Percentiles rank a stretch among this genome's conserved stretches.
phyloP scores from a whole-genome alignment of 208 protist genomes.

The Borovskyia barvae region DNA sequence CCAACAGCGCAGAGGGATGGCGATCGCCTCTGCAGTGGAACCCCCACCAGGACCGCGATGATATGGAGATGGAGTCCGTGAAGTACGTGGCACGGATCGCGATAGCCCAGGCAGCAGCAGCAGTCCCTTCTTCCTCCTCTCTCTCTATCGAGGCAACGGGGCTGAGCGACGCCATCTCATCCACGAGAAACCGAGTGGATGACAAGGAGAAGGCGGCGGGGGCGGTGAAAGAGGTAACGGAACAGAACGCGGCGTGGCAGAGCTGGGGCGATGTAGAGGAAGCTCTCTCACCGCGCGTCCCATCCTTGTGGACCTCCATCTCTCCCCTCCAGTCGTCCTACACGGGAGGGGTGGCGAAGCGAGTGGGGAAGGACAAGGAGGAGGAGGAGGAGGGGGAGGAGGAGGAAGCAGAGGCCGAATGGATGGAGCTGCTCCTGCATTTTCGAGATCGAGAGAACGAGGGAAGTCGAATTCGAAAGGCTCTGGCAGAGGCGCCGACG shows the following conservation, averaged over 20 bases:
- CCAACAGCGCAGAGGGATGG: constrained; percentile 13
- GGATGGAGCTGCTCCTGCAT: constrained; percentile 32
- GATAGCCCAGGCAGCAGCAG: constrained; percentile 3
- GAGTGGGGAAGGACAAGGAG: not conserved
- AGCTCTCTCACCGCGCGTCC: too few relatives aligned
- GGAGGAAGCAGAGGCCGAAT: constrained; percentile 24
- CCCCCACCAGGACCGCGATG: constrained; percentile 16
- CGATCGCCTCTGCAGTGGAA: constrained; percentile 26
- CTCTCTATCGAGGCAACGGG: not conserved
- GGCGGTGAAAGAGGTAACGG: too few relatives aligned
- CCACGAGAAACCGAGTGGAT: not conserved
- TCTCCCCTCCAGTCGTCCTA: too few relatives aligned
- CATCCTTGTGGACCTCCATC: too few relatives aligned
- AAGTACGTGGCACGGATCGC: constrained; percentile 8
- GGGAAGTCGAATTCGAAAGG: constrained; percentile 7
- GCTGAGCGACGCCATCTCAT: not conserved
- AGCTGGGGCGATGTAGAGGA: too few relatives aligned
- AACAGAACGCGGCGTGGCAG: too few relatives aligned
- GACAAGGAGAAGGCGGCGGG: too few relatives aligned
- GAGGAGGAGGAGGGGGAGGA: not conserved
- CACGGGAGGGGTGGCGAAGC: too few relatives aligned
- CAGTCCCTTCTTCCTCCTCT: not conserved
- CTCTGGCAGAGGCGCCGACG: not conserved
- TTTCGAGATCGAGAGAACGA: constrained; percentile 41
- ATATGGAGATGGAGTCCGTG: constrained; percentile 17